Evolutionary conservation across 148 eudicot genomes (phyloP), one percentile per base, ranked within the genome.

Genomic region (Bassia scoparia): DNA sequence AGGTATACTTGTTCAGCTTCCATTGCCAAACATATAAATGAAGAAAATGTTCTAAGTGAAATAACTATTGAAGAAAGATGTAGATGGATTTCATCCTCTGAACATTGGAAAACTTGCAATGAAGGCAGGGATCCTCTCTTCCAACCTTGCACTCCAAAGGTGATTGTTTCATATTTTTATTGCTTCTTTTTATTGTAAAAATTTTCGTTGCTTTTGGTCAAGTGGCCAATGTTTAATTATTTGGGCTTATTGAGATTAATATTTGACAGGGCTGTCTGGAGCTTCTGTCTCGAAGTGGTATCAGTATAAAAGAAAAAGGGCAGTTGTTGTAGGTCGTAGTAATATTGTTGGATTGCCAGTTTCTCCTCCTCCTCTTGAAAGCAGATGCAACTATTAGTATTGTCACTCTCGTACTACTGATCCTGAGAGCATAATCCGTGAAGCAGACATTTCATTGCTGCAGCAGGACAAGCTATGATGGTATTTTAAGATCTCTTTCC

Each of bases 71-170:
- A 96, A n/a, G 70, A 96, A 96, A 84, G 99, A 96, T 85, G 99
- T 96, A 1, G 99, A 96, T 83, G 99, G 99, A 20, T 96, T 96
- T 85, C 99, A 96, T 83, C 99, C 99, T 70, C 81, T 96, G 72
- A 96, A 96, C 87, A 92, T 96, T 64, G 99, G 99, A 70, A 96
- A 92, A 76, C 91, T 96, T 72, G 99, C 99, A 60, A 96, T 96
- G 99, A 96, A 90, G 96, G 97, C 83, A 87, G 99, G 85, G 89
- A 88, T n/a, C 99, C 99, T 71, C 84, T 96, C 41, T 92, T 92
- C 75, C 81, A 84, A 79, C 97, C 99, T 43, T 96, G 99, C 86
- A 96, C 97, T 43, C 97, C 99, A 24, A 96, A 92, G 97, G 99
- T 84, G 75, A 67, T 73, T 31, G 31, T 63, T 62, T 61, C 23